Base-by-base conservation (phyloP, 495 filamentous ascomycete genomes). In the Aspergillus affinis region DNA sequence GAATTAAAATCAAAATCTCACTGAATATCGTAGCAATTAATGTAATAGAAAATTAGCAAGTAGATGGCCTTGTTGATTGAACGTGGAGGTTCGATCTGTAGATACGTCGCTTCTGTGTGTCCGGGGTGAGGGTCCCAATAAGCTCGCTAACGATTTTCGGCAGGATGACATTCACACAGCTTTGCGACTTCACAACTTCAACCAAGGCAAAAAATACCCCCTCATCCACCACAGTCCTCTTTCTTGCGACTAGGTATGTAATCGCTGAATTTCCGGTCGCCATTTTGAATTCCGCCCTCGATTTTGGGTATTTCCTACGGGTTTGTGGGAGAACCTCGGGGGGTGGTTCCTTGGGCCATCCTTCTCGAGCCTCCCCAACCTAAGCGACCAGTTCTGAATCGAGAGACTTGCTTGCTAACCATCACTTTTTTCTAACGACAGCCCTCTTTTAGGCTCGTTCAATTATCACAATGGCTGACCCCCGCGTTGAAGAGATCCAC, bases 401-500 rank as follows among this genome's bases (percentile, higher is more conserved):
- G 36, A 41, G 13, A 12, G 36, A 10, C 50, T 29, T 63, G 55
- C 65, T 69, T 63, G 58, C 65, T 69, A 59, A 68, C 68, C 60
- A 48, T 61, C 49, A 54, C 26, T 53, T 53, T 64, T 46, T 17
- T 49, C 47, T 27, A n/a, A 3, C 27, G 7, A 47, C 9, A 50
- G 52, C 63, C 61, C 66, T 65, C 64, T 48, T 69, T 23, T 67
- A 74, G 69, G 68, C 66, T 60, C 61, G 61, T 58, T 60, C 71
- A 61, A 64, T 58, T 72, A 68, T 76, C 77, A 88, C 69, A 76
- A 99, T 99, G 94, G 90, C 95, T 68, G 94, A 97, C 80, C 90
- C 95, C 75, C 91, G 94, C 74, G 88, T 99, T 74, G 93, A 98
- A 82, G 94, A 99, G 81, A 85, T 98, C 62, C 90, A 90, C 65